phyloP scores from a whole-genome alignment of 257 asterid genomes.

The Ehretia macrophylla region DNA sequence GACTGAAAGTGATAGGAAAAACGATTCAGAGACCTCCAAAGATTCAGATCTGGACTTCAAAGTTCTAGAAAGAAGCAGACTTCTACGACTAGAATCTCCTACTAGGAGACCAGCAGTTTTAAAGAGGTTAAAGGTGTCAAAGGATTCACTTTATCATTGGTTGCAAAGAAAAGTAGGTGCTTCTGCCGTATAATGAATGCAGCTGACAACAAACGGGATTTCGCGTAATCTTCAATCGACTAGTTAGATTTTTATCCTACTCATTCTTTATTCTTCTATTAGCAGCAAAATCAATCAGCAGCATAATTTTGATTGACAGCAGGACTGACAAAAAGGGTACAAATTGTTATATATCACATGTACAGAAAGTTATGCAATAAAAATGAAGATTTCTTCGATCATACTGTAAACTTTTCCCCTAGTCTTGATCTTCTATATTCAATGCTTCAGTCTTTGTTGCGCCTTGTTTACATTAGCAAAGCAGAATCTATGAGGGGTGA shows the following conservation, averaged over 20 bases:
- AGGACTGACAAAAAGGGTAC: no score
- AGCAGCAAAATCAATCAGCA: not conserved
- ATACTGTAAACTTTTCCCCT: no score
- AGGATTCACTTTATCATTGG: conserved; percentile 65
- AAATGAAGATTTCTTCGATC: no score
- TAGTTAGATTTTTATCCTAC: not conserved
- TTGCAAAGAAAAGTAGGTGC: conserved; percentile 37
- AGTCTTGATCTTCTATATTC: not conserved
- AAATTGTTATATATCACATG: not conserved
- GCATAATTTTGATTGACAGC: no score
- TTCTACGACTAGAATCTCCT: conserved; percentile 32
- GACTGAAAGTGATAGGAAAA: conserved; percentile 17
- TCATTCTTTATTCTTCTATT: no score
- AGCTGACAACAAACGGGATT: not conserved
- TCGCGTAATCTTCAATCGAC: no score
- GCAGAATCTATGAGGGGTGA: no score
- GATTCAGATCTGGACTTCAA: conserved; percentile 19
- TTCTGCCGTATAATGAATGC: conserved; percentile 7
- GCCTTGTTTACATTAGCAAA: not conserved
- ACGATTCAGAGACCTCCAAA: conserved; percentile 14
- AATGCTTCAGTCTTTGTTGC: no score
- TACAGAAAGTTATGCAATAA: not conserved
- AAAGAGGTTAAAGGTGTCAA: conserved; percentile 57
- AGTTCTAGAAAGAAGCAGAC: conserved; percentile 17
- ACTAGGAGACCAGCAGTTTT: conserved; percentile 70